Evolutionary conservation across 2,329 filamentous ascomycete species (phyloP).

Genomic region (Colletotrichum sp.): DNA sequence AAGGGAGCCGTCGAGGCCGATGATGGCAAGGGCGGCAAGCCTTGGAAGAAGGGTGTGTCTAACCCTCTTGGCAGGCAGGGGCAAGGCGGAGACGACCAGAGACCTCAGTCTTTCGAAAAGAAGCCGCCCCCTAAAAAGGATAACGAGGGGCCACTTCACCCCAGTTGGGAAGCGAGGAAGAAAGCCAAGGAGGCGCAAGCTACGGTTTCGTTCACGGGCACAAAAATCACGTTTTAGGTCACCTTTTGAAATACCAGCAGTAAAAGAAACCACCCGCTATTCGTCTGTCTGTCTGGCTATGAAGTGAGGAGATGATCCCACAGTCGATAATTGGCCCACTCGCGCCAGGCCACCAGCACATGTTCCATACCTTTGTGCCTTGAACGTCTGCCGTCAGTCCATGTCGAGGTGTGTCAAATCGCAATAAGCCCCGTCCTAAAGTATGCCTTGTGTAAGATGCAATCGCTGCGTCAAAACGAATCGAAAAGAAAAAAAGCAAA

Average conservation of each 20-base stretch:
- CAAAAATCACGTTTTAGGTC: slow-evolving; percentile 48
- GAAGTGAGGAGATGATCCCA: neutral
- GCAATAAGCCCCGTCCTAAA: neutral
- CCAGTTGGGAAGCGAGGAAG: slow-evolving; percentile 69
- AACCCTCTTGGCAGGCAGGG: slow-evolving; percentile 34
- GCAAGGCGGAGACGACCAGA: slow-evolving; percentile 20
- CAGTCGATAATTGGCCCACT: neutral
- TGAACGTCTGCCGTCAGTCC: neutral
- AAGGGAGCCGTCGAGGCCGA: slow-evolving; percentile 61
- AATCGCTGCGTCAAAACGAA: neutral
- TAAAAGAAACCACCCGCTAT: neutral
- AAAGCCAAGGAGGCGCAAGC: slow-evolving; percentile 63
- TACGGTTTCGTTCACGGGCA: slow-evolving; percentile 57
- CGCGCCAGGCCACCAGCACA: neutral
- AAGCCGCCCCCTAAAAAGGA: slow-evolving; percentile 44
- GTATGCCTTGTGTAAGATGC: neutral
- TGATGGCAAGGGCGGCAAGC: slow-evolving; percentile 46
- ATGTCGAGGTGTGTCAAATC: neutral
- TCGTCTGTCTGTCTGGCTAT: neutral
- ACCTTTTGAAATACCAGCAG: neutral
- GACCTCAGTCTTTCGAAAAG: slow-evolving; percentile 32
- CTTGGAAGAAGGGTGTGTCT: slow-evolving; percentile 58
- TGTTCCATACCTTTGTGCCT: neutral
- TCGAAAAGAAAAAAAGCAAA: neutral
- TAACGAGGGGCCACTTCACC: slow-evolving; percentile 62